These are phyloP conservation scores for Ambrosia trifida DNA, from an alignment of 129 eudicot genomes.

Conservation along the genomic window DNA sequence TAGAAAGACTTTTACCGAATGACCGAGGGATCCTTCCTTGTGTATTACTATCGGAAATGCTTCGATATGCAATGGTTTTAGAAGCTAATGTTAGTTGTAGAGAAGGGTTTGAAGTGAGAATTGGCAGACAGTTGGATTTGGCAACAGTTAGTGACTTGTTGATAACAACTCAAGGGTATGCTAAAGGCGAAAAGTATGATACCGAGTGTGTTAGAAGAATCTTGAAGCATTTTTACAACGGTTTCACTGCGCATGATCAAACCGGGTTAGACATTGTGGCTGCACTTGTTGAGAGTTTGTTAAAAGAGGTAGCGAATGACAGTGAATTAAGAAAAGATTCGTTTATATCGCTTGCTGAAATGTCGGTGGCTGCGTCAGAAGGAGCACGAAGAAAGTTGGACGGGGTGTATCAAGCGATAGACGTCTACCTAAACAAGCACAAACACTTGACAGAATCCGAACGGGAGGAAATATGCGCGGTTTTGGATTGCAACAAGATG, in stretches of 20 bases:
- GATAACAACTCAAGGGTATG: constrained; percentile 5
- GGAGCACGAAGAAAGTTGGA: constrained; percentile 11
- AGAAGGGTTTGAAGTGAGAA: constrained; percentile 12
- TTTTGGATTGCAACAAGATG: constrained; percentile 19
- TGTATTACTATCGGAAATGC: constrained; percentile 11
- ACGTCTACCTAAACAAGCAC: constrained; percentile 11
- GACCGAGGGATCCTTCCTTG: constrained; percentile 9
- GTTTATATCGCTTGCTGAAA: constrained; percentile 12
- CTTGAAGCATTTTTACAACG: constrained; percentile 17
- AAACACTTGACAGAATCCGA: constrained; percentile 12
- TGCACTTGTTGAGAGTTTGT: constrained; percentile 1
- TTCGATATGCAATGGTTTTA: constrained; percentile 9
- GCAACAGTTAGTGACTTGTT: constrained; percentile 8
- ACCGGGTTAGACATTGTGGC: neutral
- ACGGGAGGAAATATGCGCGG: constrained; percentile 4
- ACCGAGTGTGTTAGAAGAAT: constrained; percentile 14
- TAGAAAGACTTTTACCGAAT: constrained; percentile 13
- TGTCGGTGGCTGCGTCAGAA: constrained; percentile 12
- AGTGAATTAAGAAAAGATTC: neutral
- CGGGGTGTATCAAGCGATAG: constrained; percentile 2
- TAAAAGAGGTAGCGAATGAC: constrained; percentile 3
- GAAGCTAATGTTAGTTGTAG: constrained; percentile 12
- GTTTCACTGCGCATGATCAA: neutral
- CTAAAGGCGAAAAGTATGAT: constrained; percentile 2
- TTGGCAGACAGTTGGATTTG: constrained; percentile 9